Evolutionary conservation across 148 eudicot genomes (phyloP), one percentile per base, ranked within the genome.

Genomic region (Nepenthes mirabilis): DNA sequence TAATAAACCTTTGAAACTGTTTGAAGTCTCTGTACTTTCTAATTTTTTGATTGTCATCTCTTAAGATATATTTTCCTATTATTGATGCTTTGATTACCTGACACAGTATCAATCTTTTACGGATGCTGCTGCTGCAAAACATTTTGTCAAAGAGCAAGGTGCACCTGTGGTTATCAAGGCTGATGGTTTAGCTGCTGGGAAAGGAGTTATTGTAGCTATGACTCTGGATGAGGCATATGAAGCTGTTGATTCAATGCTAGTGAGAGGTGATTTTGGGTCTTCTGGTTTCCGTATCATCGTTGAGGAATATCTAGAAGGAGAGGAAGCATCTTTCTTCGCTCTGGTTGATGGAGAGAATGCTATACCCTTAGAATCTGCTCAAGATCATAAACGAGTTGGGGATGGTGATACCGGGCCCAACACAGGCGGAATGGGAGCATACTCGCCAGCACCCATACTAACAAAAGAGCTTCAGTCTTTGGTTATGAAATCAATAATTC

Each of bases 371-470:
- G 98, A 91, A 72, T 91, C 96, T 59, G 94, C 98, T 64, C 96
- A 91, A 64, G 98, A 91, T 74, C 98, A 91, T 76, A 91, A 91
- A 74, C 81, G 98, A 40, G 96, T 91, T 13, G 94, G 96, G 11
- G 96, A 88, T 67, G 88, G 90, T 65, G 98, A 91, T 63, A 80
- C 77, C 3, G 98, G 98, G 37, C 98, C 94, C 34, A 91, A 88
- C 70, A 91, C 97, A 4, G 94, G 97, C 58, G 97, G 97, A 59
- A 91, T 91, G 97, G 97, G 97, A 45, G 97, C 97, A 4, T 91
- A 91, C 70, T 91, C 93, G 59, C 97, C 96, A 1, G 97, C 97
- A 6, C 97, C 96, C 37, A 71, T 91, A 60, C 61, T 91, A 68
- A 91, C 97, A 9, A 74, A 77, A 57, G 97, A 91, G 57, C 94